phyloP scores from a whole-genome alignment of 192 early-diverging fungal genomes.

The Lobosporangium transversale region DNA sequence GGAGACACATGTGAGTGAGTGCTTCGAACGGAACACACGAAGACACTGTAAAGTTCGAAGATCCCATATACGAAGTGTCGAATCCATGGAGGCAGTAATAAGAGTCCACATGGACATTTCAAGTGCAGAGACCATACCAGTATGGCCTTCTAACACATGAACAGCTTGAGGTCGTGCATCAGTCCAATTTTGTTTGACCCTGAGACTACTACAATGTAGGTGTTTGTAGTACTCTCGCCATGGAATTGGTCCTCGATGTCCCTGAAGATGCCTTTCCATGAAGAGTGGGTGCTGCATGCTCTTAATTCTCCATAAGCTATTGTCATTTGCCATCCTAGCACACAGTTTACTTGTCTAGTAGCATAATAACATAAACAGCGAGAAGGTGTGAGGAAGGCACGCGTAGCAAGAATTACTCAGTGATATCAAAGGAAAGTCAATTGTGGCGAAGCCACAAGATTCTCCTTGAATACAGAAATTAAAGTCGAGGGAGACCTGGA shows the following conservation, averaged over 20 bases:
- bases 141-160: constrained; percentile 47
- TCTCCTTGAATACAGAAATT: too few relatives aligned
- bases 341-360: constrained; percentile 20
- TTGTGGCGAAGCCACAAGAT: too few relatives aligned
- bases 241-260: constrained; percentile 5
- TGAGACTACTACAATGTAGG: constrained; percentile 15
- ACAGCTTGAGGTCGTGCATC: constrained; percentile 30
- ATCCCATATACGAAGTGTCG: constrained; percentile 78
- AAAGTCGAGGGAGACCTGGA: too few relatives aligned
- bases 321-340: constrained; percentile 18
- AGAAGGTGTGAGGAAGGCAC: neutral
- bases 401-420: too few relatives aligned
- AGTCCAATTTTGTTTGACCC: constrained; percentile 34
- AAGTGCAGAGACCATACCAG: constrained; percentile 30
- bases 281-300: constrained; percentile 32
- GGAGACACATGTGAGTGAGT: constrained; percentile 37
- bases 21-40: constrained; percentile 24
- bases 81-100: constrained; percentile 74
- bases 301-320: constrained; percentile 42
- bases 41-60: constrained; percentile 63
- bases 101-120: constrained; percentile 56
- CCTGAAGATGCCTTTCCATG: constrained; percentile 10
- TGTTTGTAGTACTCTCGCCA: constrained; percentile 34
- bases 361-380: neutral
- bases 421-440: too few relatives aligned